A percentile compares a stretch with the other conserved stretches of the same genome.
Evolutionary conservation across 495 filamentous ascomycete species (phyloP).

Genomic region (Aspergillus taichungensis): DNA sequence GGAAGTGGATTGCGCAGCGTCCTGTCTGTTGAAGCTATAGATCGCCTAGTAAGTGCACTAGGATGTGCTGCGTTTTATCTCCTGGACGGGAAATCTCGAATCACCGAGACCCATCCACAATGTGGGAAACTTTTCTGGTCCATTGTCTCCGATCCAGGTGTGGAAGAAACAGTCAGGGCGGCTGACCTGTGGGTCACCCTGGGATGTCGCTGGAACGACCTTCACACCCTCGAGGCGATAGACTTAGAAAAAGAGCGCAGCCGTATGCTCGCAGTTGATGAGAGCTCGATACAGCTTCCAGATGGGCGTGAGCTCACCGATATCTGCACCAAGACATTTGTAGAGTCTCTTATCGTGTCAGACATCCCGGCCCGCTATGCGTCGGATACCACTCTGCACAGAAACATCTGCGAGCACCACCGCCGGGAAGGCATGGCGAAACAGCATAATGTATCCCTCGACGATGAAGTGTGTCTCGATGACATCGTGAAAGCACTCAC

Average conservation of each 20-base stretch:
- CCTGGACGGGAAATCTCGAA: constrained; percentile 4
- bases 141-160: neutral
- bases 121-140: constrained; percentile 8
- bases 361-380: neutral
- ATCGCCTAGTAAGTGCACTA: constrained; percentile 3
- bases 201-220: constrained; percentile 5
- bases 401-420: too few relatives aligned
- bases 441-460: too few relatives aligned
- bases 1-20: constrained; percentile 1
- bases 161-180: constrained; percentile 1
- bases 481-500: too few relatives aligned
- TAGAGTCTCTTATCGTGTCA: neutral
- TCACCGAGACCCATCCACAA: constrained; percentile 10
- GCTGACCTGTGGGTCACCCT: constrained; percentile 9
- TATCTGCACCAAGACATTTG: neutral
- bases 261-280: constrained; percentile 4
- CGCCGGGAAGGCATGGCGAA: too few relatives aligned
- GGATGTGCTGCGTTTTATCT: constrained; percentile 12
- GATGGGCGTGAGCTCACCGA: neutral
- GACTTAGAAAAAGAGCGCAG: neutral
- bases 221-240: neutral
- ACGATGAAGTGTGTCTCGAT: too few relatives aligned
- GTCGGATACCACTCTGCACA: too few relatives aligned
- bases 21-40: neutral
- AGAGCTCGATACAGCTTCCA: neutral